A percentile compares a stretch with the other conserved stretches of the same genome.
phyloP scores from a whole-genome alignment of 2,329 filamentous ascomycete species.

The Raffaelea deltoideospora region DNA sequence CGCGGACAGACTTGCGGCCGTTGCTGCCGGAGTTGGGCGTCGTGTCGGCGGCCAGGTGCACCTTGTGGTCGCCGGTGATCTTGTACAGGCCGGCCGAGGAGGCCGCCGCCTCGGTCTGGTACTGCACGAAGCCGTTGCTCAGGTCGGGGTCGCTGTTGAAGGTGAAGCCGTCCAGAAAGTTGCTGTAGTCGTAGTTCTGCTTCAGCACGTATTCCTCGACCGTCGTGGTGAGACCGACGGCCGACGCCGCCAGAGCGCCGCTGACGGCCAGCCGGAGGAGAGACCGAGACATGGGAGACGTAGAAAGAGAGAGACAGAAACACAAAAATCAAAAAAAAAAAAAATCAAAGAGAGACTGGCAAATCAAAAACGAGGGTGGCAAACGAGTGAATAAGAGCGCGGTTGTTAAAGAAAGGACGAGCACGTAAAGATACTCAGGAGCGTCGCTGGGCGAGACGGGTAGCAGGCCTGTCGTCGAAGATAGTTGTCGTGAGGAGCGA shows the following conservation, averaged over 20 bases:
- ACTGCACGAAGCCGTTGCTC: conserved; percentile 51
- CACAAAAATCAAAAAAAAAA: neutral
- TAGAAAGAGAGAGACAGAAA: neutral
- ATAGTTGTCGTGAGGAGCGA: neutral
- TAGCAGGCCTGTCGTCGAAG: no score
- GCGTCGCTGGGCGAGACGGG: neutral
- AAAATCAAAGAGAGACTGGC: neutral
- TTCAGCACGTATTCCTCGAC: conserved; percentile 21
- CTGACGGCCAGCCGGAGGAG: conserved; percentile 12
- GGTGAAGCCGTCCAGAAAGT: conserved; percentile 33
- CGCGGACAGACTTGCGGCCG: conserved; percentile 42
- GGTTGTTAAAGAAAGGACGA: conserved; percentile 8
- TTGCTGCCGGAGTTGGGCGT: neutral
- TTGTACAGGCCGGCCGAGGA: conserved; percentile 16
- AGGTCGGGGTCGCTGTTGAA: conserved; percentile 35
- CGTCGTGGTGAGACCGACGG: neutral
- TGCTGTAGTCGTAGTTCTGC: conserved; percentile 24
- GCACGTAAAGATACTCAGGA: conserved; percentile 6
- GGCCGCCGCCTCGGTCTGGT: conserved; percentile 21
- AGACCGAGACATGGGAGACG: conserved; percentile 12
- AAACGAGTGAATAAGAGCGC: neutral
- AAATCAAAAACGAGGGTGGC: neutral
- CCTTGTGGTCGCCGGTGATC: conserved; percentile 22
- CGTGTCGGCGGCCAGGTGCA: conserved; percentile 9
- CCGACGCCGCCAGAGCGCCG: conserved; percentile 12